Conservation (phyloP, 2,329 filamentous ascomycete genomes). For the Cadophora sp. region DNA sequence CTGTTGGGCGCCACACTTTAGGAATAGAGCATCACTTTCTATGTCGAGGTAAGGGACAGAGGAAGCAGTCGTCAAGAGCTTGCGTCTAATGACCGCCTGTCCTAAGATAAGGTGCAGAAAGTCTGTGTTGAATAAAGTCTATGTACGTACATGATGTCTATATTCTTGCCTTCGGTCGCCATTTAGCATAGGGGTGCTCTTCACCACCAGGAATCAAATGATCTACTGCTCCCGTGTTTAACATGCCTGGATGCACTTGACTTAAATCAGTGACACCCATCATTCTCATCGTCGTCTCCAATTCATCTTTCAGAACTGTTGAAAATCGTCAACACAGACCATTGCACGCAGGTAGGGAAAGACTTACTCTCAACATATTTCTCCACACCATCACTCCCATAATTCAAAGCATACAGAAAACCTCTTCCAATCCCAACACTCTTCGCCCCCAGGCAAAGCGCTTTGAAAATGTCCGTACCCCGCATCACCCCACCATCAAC, state of each 20-base stretch:
- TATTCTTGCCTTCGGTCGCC: slow-evolving; percentile 43
- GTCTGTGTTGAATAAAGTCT: too few species aligned
- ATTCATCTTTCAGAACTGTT: slow-evolving; percentile 61
- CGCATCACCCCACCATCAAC: slow-evolving; percentile 70
- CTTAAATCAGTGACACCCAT: slow-evolving; percentile 67
- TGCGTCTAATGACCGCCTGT: too few species aligned
- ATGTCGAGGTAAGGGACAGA: too few species aligned
- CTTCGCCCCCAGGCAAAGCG: slow-evolving; percentile 67
- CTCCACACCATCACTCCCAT: slow-evolving; percentile 64
- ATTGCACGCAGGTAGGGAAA: neutral
- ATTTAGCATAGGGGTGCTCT: slow-evolving; percentile 53
- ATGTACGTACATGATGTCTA: slow-evolving; percentile 21
- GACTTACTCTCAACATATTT: slow-evolving; percentile 58
- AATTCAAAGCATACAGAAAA: slow-evolving; percentile 65
- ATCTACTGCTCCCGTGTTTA: slow-evolving; percentile 61
- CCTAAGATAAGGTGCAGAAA: too few species aligned
- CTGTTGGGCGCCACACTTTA: neutral
- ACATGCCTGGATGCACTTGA: slow-evolving; percentile 65
- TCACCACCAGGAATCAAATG: slow-evolving; percentile 52
- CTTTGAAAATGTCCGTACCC: slow-evolving; percentile 72
- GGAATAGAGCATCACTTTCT: neutral
- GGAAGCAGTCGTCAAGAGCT: too few species aligned
- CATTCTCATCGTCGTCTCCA: slow-evolving; percentile 70
- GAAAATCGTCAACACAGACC: slow-evolving; percentile 18
- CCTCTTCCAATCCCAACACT: slow-evolving; percentile 69